Evolutionary conservation across 768 basidiomycete species (phyloP).

Genomic region (Heimioporus sp.): DNA sequence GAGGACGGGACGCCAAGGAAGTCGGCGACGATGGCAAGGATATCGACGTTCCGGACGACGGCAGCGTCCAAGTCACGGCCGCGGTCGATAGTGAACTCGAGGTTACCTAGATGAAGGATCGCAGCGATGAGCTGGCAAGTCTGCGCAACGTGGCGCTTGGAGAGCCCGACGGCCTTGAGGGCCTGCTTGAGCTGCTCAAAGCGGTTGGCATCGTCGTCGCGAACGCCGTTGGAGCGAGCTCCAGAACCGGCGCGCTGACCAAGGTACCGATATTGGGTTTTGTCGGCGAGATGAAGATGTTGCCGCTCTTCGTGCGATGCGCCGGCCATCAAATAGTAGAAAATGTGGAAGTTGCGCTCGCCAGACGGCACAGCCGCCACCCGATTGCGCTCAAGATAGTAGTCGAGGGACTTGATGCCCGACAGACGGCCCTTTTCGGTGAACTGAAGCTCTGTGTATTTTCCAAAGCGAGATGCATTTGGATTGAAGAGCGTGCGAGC

Average conservation of each 20-base stretch:
- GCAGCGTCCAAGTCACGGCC: constrained; percentile 88
- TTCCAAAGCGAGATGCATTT: constrained; percentile 95
- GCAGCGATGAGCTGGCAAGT: constrained; percentile 93
- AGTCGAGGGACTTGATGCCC: constrained; percentile 94
- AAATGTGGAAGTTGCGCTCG: constrained; percentile 96
- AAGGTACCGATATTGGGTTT: constrained; percentile 82
- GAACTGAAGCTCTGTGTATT: constrained; percentile 98
- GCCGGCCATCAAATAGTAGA: constrained; percentile 94
- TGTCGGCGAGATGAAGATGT: constrained; percentile 82
- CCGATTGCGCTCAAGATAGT: constrained; percentile 90
- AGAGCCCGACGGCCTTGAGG: constrained; percentile 89
- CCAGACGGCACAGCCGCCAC: constrained; percentile 87
- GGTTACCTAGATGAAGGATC: constrained; percentile 94
- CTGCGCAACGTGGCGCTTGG: constrained; percentile 93
- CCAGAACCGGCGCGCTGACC: constrained; percentile 58
- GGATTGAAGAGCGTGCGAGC: constrained; percentile 90
- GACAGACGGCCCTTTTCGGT: constrained; percentile 84
- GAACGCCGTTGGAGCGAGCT: constrained; percentile 44
- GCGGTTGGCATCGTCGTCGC: constrained; percentile 79
- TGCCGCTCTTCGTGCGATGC: constrained; percentile 85
- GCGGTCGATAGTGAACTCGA: constrained; percentile 87
- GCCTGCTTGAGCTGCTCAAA: constrained; percentile 95
- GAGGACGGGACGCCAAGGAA: constrained; percentile 81
- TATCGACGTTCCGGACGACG: constrained; percentile 82
- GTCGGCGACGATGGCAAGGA: constrained; percentile 81